These are phyloP conservation scores for Nakazawaea pomicola DNA, from an alignment of 805 yeast species.

Conservation along the genomic window DNA sequence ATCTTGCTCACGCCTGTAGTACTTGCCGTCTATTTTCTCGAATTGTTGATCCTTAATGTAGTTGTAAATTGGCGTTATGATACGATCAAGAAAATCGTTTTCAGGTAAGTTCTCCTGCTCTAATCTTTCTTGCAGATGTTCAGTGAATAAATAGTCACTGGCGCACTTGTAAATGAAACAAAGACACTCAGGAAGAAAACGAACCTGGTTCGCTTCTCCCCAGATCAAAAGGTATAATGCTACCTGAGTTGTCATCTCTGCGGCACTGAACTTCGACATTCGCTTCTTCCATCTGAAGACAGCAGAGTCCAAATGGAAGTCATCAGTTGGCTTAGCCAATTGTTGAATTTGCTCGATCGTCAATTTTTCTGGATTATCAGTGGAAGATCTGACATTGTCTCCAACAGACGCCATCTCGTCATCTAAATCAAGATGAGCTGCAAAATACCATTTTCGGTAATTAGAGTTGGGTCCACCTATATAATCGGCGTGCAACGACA, in stretches of 20 bases:
- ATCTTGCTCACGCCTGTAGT: constrained; percentile 63
- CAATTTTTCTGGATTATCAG: constrained; percentile 32
- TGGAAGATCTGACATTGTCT: constrained; percentile 23
- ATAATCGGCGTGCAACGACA: constrained; percentile 81
- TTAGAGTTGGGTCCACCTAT: constrained; percentile 89
- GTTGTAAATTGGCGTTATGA: constrained; percentile 46
- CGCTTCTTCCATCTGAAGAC: constrained; percentile 74
- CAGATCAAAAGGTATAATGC: constrained; percentile 60
- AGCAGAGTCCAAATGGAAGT: constrained; percentile 58
- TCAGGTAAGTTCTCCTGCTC: constrained; percentile 12
- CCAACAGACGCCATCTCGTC: constrained; percentile 53
- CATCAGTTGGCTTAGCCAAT: constrained; percentile 30
- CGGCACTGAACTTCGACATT: constrained; percentile 50
- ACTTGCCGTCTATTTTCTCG: constrained; percentile 41
- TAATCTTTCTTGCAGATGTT: constrained; percentile 32
- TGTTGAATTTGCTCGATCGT: constrained; percentile 38
- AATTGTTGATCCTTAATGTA: constrained; percentile 68
- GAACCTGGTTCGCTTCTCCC: constrained; percentile 73
- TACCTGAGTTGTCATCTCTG: constrained; percentile 59
- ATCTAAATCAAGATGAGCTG: constrained; percentile 76
- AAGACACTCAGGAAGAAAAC: constrained; percentile 44
- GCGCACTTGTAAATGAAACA: constrained; percentile 58
- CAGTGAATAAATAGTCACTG: constrained; percentile 40
- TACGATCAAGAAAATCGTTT: constrained; percentile 29
- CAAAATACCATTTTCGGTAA: constrained; percentile 88